Conservation (phyloP, 371 early-diverging fungal genomes). For the Mucor irregularis region DNA sequence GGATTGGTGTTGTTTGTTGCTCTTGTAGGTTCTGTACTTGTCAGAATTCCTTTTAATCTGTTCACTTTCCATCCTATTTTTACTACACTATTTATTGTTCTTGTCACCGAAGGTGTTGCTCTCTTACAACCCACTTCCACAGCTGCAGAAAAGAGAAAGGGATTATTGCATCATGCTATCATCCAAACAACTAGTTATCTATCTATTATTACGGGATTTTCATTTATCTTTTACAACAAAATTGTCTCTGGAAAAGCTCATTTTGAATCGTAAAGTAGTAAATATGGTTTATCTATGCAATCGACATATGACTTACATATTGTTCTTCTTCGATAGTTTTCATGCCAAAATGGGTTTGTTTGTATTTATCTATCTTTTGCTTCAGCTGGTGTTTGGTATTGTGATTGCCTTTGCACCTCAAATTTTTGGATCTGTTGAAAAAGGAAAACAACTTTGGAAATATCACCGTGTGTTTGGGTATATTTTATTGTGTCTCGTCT, state of each 20-base stretch:
- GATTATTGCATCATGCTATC: constrained; percentile 26
- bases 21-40: constrained; percentile 26
- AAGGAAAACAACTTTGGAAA: constrained; percentile 35
- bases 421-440: constrained; percentile 26
- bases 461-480: constrained; percentile 42
- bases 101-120: constrained; percentile 30
- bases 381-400: constrained; percentile 39
- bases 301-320: neutral
- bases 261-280: constrained; percentile 32
- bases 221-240: constrained; percentile 33
- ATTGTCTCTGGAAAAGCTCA: constrained; percentile 21
- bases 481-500: constrained; percentile 26
- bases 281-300: neutral
- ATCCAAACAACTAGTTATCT: constrained; percentile 24
- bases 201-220: constrained; percentile 24
- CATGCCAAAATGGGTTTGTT: constrained; percentile 37
- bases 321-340: constrained; percentile 8
- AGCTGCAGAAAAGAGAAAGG: constrained; percentile 25
- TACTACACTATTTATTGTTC: constrained; percentile 26
- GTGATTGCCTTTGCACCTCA: constrained; percentile 27
- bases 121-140: constrained; percentile 34
- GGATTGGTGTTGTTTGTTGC: constrained; percentile 27
- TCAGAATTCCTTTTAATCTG: constrained; percentile 20
- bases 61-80: constrained; percentile 38
- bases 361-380: constrained; percentile 26